phyloP scores from a whole-genome alignment of 139 green algal genomes.

The Chlorella vulgaris region DNA sequence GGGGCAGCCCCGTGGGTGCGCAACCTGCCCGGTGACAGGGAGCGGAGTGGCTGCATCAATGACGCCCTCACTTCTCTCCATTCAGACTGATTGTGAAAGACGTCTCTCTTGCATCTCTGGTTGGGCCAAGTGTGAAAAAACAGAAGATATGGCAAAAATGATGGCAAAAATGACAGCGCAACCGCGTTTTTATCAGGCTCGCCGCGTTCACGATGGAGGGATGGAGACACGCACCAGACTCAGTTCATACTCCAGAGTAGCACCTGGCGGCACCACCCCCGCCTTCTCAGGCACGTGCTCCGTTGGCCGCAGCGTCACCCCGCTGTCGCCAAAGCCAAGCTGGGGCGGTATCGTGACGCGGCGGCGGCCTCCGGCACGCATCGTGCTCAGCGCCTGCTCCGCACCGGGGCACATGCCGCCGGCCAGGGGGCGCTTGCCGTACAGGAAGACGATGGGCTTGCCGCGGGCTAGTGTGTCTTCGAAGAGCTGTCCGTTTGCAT shows the following conservation, averaged over 20 bases:
- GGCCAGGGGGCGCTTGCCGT: slow-evolving; percentile 71
- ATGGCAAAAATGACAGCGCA: no score
- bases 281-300: slow-evolving; percentile 80
- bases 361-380: slow-evolving; percentile 78
- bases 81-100: no score
- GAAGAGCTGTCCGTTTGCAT: slow-evolving; percentile 59
- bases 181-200: neutral
- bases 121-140: no score
- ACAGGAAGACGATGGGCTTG: slow-evolving; percentile 87
- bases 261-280: slow-evolving; percentile 66
- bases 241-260: slow-evolving; percentile 77
- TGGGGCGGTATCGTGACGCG: slow-evolving; percentile 69
- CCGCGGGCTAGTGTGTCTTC: slow-evolving; percentile 69
- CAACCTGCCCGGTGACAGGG: no score
- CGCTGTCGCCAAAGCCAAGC: slow-evolving; percentile 77
- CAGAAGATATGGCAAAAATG: no score
- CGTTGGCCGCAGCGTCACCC: slow-evolving; percentile 68
- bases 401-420: slow-evolving; percentile 73
- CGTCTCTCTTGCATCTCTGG: no score
- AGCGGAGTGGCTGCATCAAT: no score
- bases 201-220: slow-evolving; percentile 61
- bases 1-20: neutral
- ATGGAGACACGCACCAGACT: slow-evolving; percentile 78
- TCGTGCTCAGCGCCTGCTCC: slow-evolving; percentile 76
- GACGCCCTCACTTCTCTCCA: no score